Percentiles rank a stretch among this genome's conserved stretches.
phyloP scores from a whole-genome alignment of 176 grass and related monocot species.

The Carex kokanica region DNA sequence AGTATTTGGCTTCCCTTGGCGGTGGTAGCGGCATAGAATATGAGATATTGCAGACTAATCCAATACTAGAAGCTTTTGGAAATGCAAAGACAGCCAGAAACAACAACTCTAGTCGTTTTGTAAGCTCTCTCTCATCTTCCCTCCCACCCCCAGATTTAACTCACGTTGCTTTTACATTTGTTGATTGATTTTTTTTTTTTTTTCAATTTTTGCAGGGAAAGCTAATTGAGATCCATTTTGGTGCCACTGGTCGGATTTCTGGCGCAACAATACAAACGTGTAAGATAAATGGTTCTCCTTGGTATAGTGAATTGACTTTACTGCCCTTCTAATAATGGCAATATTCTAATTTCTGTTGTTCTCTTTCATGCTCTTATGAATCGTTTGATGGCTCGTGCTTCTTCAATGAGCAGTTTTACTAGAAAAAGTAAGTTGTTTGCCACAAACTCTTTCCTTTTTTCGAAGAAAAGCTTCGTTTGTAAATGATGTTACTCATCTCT shows the following conservation, averaged over 20 bases:
- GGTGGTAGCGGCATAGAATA: slow-evolving; percentile 96
- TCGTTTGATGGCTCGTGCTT: slow-evolving; percentile 25
- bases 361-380: slow-evolving; percentile 14
- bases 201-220: slow-evolving; percentile 60
- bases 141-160: not conserved
- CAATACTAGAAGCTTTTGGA: slow-evolving; percentile 98
- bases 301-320: slow-evolving; percentile 11
- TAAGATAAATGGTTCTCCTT: slow-evolving; percentile 36
- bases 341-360: slow-evolving; percentile 33
- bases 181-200: not conserved
- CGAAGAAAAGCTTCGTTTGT: not conserved
- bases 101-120: slow-evolving; percentile 98
- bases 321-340: not conserved
- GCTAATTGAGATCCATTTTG: slow-evolving; percentile 98
- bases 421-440: slow-evolving; percentile 72
- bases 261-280: slow-evolving; percentile 98
- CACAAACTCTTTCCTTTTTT: not conserved
- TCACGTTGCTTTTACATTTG: not conserved
- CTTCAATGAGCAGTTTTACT: slow-evolving; percentile 67
- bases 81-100: slow-evolving; percentile 98
- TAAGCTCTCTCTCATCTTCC: slow-evolving; percentile 36
- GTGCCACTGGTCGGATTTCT: slow-evolving; percentile 84
- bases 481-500: slow-evolving; percentile 13
- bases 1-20: slow-evolving; percentile 94
- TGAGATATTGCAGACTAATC: slow-evolving; percentile 96